Evolutionary conservation across 192 early-diverging fungal genomes (phyloP).

Genomic region (Backusella tarrabulga): DNA sequence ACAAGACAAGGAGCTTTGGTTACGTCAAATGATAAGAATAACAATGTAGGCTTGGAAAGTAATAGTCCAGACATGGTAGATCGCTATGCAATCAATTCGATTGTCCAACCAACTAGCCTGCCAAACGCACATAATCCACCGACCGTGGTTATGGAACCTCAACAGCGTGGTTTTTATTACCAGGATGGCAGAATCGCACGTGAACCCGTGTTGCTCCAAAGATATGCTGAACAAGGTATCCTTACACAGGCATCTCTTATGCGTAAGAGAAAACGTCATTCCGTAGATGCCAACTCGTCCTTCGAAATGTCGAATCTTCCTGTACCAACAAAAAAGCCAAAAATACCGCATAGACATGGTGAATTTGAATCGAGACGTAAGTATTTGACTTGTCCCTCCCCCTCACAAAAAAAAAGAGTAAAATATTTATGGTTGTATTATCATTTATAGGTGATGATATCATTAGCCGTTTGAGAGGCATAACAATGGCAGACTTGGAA

Average conservation of each 20-base stretch:
- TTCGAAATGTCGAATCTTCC: constrained; percentile 19
- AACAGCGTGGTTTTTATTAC: constrained; percentile 37
- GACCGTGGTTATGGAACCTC: constrained; percentile 26
- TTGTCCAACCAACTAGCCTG: background rate
- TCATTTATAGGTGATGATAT: constrained; percentile 39
- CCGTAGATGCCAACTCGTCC: constrained; percentile 17
- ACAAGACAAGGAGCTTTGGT: background rate
- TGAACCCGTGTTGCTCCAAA: constrained; percentile 30
- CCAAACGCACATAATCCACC: background rate
- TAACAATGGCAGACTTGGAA: constrained; percentile 31
- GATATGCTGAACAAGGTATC: constrained; percentile 34
- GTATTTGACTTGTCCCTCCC: background rate
- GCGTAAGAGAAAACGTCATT: constrained; percentile 32
- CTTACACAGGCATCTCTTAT: constrained; percentile 32
- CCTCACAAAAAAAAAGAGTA: background rate
- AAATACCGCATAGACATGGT: constrained; percentile 41
- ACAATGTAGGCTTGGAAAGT: background rate
- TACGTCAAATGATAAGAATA: background rate
- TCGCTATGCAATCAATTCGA: background rate
- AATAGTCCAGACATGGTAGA: constrained; percentile 4
- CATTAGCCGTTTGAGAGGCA: constrained; percentile 30
- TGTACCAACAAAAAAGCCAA: constrained; percentile 31
- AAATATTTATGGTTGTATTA: no score
- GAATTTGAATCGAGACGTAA: constrained; percentile 42
- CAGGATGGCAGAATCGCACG: constrained; percentile 30